Base-by-base conservation (phyloP, 768 basidiomycete species). In the Cytidiella melzeri region DNA sequence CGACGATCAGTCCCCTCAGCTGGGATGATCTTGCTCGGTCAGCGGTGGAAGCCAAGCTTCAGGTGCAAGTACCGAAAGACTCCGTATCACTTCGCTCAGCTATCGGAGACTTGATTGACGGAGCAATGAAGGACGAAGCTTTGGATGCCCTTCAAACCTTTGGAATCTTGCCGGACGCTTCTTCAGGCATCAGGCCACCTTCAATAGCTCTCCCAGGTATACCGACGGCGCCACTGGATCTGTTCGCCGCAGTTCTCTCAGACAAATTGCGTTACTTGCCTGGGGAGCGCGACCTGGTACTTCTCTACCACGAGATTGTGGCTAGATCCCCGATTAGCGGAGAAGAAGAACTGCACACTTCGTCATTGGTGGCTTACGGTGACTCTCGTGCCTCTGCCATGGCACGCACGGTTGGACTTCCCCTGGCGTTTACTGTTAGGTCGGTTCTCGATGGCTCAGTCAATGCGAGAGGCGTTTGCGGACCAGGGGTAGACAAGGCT, bases 401-500 rank as follows among this genome's bases (percentile, higher is more conserved):
- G 93, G 80, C 91, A n/a, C 73, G 82, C 25, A 90, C 87, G 2
- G 93, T 96, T 15, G 92, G 92, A 3, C 66, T 93, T 40, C 93
- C 93, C 0, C 80, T 94, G 5, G 93, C 88, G 1, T 79, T 92
- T 58, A 91, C 91, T 1, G 81, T 91, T 1, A 62, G 87, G 56
- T 71, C 73, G 27, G 73, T 92, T 4, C 65, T 88, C 34, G 84
- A 90, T 60, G 87, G 85, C 1, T 45, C 55, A 34, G 55, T 64
- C 60, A 12, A 55, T 1, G 67, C 67, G 26, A 64, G 81, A 27
- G 91, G 91, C 15, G 91, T 92, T 3, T 71, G 65, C 25, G 83
- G 84, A 9, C 93, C 93, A 0, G 73, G 73, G 34, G 74, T 72
- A 26, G 74, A 79, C 34, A 63, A 66, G 53, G 74, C 71, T 24